Evolutionary conservation across 352 stramenopile species (phyloP).

Genomic region (Phytophthora foliorum): DNA sequence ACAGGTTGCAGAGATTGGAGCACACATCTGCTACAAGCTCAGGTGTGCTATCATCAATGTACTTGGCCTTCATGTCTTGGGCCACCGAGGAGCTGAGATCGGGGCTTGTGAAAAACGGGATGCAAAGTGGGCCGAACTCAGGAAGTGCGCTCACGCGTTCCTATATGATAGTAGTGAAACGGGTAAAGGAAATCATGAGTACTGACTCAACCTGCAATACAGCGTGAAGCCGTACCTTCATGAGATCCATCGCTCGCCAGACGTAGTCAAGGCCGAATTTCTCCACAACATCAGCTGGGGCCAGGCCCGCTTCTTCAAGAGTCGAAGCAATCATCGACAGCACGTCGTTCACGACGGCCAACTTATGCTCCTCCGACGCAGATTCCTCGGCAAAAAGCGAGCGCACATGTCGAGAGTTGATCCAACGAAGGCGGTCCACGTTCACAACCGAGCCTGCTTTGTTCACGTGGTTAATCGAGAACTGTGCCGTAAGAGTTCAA

Average conservation of each 20-base stretch:
- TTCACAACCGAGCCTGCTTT: constrained; percentile 92
- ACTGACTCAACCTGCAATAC: background rate
- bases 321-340: constrained; percentile 69
- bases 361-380: constrained; percentile 49
- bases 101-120: constrained; percentile 75
- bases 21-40: constrained; percentile 67
- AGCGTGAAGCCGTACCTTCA: constrained; percentile 62
- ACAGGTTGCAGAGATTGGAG: constrained; percentile 53
- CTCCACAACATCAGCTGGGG: constrained; percentile 49
- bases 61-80: constrained; percentile 75
- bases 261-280: constrained; percentile 77
- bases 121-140: constrained; percentile 82
- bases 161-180: constrained; percentile 30
- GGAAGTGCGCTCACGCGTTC: constrained; percentile 83
- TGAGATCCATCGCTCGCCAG: constrained; percentile 80
- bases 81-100: constrained; percentile 65
- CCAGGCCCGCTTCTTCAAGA: constrained; percentile 45
- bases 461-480: constrained; percentile 90
- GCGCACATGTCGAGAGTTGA: constrained; percentile 91
- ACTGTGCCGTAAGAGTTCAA: constrained; percentile 42
- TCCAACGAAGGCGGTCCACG: constrained; percentile 87
- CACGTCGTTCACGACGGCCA: constrained; percentile 64
- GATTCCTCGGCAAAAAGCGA: constrained; percentile 71
- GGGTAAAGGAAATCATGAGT: background rate
- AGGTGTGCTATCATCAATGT: constrained; percentile 70